These are phyloP conservation scores for Mentha longifolia DNA, from an alignment of 257 asterid genomes.

Conservation along the genomic window DNA sequence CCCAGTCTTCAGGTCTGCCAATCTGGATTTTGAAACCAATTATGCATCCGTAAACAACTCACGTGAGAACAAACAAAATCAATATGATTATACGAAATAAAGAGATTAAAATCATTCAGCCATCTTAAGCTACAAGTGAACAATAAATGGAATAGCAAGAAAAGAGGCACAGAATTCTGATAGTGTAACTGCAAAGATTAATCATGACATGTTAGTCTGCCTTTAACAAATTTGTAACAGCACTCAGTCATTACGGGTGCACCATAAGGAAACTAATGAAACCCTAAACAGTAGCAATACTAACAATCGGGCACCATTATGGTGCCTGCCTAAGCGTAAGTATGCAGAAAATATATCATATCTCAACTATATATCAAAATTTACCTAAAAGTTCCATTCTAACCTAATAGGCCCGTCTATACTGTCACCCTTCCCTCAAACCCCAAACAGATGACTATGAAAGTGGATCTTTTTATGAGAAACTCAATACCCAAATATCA, in stretches of 20 bases:
- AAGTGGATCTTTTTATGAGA: constrained; percentile 15
- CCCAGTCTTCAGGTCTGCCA: constrained; percentile 80
- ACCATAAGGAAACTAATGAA: not conserved
- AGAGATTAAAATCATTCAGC: constrained; percentile 6
- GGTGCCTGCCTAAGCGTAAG: not conserved
- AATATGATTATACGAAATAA: not conserved
- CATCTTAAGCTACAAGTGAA: not conserved
- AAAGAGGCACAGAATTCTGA: constrained; percentile 21
- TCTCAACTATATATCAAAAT: constrained; percentile 6
- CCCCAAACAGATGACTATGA: constrained; percentile 7
- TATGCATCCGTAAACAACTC: constrained; percentile 25
- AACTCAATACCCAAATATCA: not conserved
- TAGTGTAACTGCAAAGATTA: constrained; percentile 29
- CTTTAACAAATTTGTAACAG: not conserved
- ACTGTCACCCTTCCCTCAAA: not conserved
- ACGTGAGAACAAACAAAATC: constrained; percentile 1
- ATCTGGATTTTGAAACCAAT: constrained; percentile 54
- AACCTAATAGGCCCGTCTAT: constrained; percentile 21
- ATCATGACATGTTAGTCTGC: not conserved
- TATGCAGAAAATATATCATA: constrained; percentile 10
- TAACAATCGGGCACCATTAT: constrained; percentile 11
- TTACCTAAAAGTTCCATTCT: not conserved
- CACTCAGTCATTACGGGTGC: constrained; percentile 35
- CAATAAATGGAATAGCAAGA: not conserved
- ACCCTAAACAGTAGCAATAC: constrained; percentile 2